Conservation (phyloP, 176 grass and related monocot genomes). For the Oryza glumipatula region DNA sequence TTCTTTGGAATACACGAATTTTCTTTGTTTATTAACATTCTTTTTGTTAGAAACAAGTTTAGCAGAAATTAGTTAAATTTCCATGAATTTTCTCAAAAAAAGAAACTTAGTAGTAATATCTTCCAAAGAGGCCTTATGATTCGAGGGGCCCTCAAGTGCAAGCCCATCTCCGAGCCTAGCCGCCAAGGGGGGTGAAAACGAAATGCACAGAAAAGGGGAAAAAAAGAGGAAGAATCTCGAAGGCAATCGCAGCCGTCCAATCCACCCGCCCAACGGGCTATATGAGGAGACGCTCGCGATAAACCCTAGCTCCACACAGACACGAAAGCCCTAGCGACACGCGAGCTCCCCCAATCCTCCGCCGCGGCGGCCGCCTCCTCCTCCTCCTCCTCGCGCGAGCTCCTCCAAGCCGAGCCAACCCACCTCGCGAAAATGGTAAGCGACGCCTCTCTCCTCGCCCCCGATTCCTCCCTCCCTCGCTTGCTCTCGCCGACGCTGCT, state of each 20-base stretch:
- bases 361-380: conserved; percentile 38
- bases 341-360: neutral
- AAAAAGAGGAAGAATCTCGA: conserved; percentile 6
- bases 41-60: too few species aligned
- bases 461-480: neutral
- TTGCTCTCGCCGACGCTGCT: neutral
- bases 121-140: too few species aligned
- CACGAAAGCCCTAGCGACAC: conserved; percentile 38
- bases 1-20: neutral
- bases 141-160: too few species aligned
- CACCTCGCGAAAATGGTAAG: conserved; percentile 36
- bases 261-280: conserved; percentile 32
- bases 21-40: neutral
- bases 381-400: neutral
- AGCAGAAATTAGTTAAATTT: too few species aligned
- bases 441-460: neutral
- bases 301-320: conserved; percentile 42
- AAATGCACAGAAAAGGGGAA: neutral
- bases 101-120: too few species aligned
- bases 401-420: neutral
- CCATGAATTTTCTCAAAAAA: too few species aligned
- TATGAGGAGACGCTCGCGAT: conserved; percentile 24
- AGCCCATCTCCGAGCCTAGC: neutral
- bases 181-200: neutral
- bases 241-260: conserved; percentile 47